Evolutionary conservation across 139 green algal genomes (phyloP), one percentile per base, ranked within the genome.

Genomic region (Ettlia oleoabundans): DNA sequence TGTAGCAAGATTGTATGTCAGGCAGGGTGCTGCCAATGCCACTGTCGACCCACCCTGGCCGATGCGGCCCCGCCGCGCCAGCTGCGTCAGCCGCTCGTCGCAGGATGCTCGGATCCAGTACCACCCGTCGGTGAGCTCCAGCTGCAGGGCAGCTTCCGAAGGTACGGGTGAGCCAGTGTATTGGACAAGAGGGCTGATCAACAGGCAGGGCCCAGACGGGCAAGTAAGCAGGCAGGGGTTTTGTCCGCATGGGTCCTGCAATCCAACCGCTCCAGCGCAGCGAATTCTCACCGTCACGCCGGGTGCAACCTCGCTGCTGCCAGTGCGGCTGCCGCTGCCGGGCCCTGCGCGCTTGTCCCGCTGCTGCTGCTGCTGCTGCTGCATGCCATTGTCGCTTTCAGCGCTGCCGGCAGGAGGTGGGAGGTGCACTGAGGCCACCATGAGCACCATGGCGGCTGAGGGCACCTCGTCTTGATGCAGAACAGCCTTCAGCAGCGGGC

Each of bases 51-150:
- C 40, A 67, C 78, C 78, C 30, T 37, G 79, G 38, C 40, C 15
- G 30, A 84, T 72, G 28, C 58, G 71, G 32, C 88, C 86, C 3
- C 2, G 0, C 0, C 72, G 2, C 21, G 89, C 66, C 65, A 91
- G 77, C 62, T 55, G 43, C 18, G 80, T 67, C 30, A 95, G 83
- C 0, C 70, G 67, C 1, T 42, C 74, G 82, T 96, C 92, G 26
- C 92, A 55, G 0, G 35, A 24, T 0, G 87, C 91, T 1, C 75
- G 76, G 0, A 95, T 80, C 40, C 74, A 73, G 86, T 96, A 96
- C 92, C 92, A 95, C 5, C 92, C 92, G 76, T 96, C 92, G 19
- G 82, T 95, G 5, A 96, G 83, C 80, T 92, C 83, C 58, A 95
- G 38, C 80, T 84, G 79, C 79, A 70, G 21, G 6, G 64, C 7